Evolutionary conservation across 306 rosid genomes (phyloP), one percentile per base, ranked within the genome.

Genomic region (Carpinus viminea): DNA sequence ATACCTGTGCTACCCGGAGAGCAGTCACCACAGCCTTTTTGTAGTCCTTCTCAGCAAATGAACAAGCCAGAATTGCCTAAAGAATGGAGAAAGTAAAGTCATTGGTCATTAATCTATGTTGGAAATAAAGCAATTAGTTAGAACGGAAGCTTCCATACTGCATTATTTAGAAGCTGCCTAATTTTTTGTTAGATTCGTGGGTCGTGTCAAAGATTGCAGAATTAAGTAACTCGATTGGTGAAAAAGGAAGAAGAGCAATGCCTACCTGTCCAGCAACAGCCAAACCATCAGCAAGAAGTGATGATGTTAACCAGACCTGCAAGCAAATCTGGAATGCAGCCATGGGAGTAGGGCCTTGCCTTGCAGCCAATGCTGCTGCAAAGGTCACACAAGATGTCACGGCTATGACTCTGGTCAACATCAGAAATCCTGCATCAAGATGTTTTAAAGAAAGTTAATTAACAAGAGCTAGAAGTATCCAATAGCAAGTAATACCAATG

Each of bases 251-350:
- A 64, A 8, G 4, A 8, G 7, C 18, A 64, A 28, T 62, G 46
- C 54, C 47, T 69, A 94, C 98, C 93, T 95, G 98, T 43, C 90
- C 89, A 21, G 98, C 88, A 74, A 95, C 93, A 21, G 98, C 98
- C 71, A 95, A 77, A 54, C 98, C 98, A 83, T 93, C 98, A 7
- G 98, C 87, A 26, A 92, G 93, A 77, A 95, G 92, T 47, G 98
- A 95, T 8, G 98, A 91, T 45, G 98, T 93, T 31, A 95, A 72
- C 99, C 99, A 95, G 41, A 95, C 96, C 55, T 95, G 99, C 5
- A 92, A 85, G 82, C 97, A 91, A 53, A 93, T 90, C 79, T 95
- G 99, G 78, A 95, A 95, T 52, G 98, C 99, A 74, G 98, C 99
- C 99, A 95, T 92, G 0, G 91, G 93, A 75, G 78, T 85, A 17